Base-by-base conservation (phyloP, 352 stramenopile species). In the Globisporangium solare region DNA sequence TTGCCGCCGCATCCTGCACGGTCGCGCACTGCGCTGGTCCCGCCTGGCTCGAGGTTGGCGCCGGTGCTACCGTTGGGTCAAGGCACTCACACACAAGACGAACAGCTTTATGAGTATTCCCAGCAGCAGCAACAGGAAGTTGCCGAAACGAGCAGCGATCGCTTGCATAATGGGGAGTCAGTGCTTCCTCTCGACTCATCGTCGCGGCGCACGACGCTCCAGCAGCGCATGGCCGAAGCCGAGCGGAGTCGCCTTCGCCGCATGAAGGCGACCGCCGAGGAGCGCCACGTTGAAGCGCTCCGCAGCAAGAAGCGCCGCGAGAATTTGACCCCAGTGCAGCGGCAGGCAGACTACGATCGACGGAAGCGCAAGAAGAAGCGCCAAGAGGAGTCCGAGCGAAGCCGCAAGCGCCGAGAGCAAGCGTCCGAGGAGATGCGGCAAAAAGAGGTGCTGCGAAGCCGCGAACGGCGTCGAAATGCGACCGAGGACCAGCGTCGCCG, bases 331-430 rank as follows among this genome's bases (percentile, higher is more conserved):
- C 81, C 81, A 0, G 74, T 70, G 15, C 78, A 89, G 55, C 72
- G 78, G 2, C 81, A 91, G 47, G 74, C 67, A 6, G 81, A 89
- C 55, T 74, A 70, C 15, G 76, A 91, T n/a, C 70, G 78, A 41
- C 76, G 81, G 22, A 69, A 74, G 24, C 70, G 75, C 15, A 89
- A 88, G 54, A 68, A 76, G 24, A 82, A 83, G 43, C 60, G 73
- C 0, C 45, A 67, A 1, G 75, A 84, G 18, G 74, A 91, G 46
- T 74, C 71, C 6, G 65, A 68, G 11, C 72, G 76, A 1, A 86
- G 68, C 48, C 73, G 70, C 17, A 56, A 73, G 40, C 74, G 81
- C 13, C 74, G 81, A 0, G 61, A 83, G 14, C 64, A 88, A 3
- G 70, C 76, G 8, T 60, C 65, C 11, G 68, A 74, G 12, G 76